Evolutionary conservation across 108 stramenopile species (phyloP).

Genomic region (Schizochytrium sp.): DNA sequence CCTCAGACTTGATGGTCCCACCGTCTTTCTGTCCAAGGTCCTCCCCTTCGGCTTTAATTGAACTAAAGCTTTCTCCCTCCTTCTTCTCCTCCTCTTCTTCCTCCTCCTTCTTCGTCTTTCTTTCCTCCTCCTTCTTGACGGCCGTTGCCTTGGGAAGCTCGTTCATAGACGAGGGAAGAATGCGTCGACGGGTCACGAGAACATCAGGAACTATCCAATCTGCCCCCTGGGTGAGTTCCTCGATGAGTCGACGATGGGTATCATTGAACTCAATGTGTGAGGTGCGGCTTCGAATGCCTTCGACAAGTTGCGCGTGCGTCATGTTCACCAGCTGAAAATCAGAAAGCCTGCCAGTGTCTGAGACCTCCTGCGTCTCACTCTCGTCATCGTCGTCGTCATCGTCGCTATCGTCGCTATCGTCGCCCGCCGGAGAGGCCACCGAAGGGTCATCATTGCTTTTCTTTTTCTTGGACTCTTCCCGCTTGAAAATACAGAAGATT

Average conservation of each 20-base stretch:
- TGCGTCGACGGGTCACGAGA: not conserved
- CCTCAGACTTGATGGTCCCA: too few species aligned
- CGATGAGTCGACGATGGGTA: not conserved
- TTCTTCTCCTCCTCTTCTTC: not conserved
- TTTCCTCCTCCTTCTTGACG: not conserved
- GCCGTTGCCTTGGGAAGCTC: not conserved
- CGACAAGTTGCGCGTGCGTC: not conserved
- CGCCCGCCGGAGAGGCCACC: not conserved
- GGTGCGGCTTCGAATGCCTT: not conserved
- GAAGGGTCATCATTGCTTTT: not conserved
- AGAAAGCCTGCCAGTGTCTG: not conserved
- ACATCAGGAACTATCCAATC: not conserved
- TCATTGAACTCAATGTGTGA: not conserved
- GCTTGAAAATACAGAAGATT: not conserved
- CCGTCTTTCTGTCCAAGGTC: too few species aligned
- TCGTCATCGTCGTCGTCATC: not conserved
- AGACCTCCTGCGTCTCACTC: not conserved
- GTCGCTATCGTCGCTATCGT: not conserved
- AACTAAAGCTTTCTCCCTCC: too few species aligned
- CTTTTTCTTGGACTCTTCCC: not conserved
- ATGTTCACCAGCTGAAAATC: not conserved
- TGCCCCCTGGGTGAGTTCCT: not conserved
- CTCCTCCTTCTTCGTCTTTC: not conserved
- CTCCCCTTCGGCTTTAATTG: too few species aligned
- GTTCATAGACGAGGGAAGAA: not conserved